phyloP scores from a whole-genome alignment of 2,329 filamentous ascomycete species.

The Thelonectria blattea region DNA sequence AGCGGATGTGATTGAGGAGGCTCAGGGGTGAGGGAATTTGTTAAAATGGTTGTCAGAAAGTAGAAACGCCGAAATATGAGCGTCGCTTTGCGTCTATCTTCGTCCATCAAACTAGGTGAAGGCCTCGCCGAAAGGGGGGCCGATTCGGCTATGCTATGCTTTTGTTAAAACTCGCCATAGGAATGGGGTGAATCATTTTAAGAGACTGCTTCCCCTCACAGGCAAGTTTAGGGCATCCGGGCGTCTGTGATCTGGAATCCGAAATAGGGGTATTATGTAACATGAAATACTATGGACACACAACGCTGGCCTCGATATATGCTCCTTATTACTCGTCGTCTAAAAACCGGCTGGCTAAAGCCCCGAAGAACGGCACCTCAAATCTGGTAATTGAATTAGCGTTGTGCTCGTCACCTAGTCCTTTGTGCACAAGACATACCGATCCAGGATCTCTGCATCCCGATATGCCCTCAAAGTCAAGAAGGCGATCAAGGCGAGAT shows the following conservation, averaged over 20 bases:
- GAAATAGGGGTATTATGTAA: slow-evolving; percentile 17
- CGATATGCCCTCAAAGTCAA: slow-evolving; percentile 80
- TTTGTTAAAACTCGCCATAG: no score
- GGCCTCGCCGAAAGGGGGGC: no score
- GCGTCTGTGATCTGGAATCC: neutral
- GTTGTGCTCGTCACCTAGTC: neutral
- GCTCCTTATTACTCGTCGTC: slow-evolving; percentile 70
- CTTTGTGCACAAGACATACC: slow-evolving; percentile 48
- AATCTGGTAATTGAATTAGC: slow-evolving; percentile 57
- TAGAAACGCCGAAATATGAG: no score
- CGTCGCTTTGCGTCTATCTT: no score
- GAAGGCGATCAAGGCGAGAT: slow-evolving; percentile 77
- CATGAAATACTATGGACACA: slow-evolving; percentile 2
- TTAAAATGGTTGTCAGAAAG: no score
- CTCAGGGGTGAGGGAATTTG: no score
- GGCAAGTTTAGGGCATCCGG: slow-evolving; percentile 8
- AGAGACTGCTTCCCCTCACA: neutral
- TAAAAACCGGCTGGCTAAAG: slow-evolving; percentile 84
- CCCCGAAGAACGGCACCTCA: slow-evolving; percentile 87
- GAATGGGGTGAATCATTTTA: neutral
- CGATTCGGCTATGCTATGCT: no score
- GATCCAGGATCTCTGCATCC: slow-evolving; percentile 74
- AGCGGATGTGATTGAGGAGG: neutral
- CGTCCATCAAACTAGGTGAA: no score
- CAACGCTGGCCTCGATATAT: neutral